These are phyloP conservation scores for Phtheirospermum japonicum DNA, from an alignment of 257 asterid species.

Conservation along the genomic window DNA sequence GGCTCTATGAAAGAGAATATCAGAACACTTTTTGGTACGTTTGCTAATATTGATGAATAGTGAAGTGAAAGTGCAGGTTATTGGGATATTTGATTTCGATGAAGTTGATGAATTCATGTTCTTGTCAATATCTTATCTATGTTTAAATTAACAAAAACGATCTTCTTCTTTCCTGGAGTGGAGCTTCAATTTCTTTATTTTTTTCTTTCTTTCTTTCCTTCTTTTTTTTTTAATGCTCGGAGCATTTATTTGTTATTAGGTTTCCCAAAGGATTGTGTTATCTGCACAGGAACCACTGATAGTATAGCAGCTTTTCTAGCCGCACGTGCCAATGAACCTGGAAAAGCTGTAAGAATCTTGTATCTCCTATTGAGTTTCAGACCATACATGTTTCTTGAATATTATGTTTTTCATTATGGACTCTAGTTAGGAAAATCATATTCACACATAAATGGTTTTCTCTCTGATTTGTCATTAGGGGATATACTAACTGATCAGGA, in stretches of 20 bases:
- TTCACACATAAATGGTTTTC: not conserved
- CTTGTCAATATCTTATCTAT: too few species aligned
- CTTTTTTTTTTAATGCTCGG: not conserved
- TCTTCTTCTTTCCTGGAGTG: too few species aligned
- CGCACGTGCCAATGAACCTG: constrained; percentile 80
- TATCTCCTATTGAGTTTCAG: too few species aligned
- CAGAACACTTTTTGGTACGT: not conserved
- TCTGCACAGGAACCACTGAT: constrained; percentile 95
- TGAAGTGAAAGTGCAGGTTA: constrained; percentile 6
- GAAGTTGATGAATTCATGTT: not conserved
- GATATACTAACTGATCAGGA: too few species aligned
- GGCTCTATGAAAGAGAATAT: not conserved
- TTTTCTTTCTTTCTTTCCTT: not conserved
- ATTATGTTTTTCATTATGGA: not conserved
- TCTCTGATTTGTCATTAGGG: not conserved
- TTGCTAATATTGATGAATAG: not conserved
- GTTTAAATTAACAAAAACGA: too few species aligned
- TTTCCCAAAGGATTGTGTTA: constrained; percentile 64
- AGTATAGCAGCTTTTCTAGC: constrained; percentile 96
- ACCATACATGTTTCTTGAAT: too few species aligned
- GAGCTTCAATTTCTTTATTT: too few species aligned
- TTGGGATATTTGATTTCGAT: not conserved
- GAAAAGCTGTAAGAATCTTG: constrained; percentile 69
- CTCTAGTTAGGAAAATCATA: not conserved
- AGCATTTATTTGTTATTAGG: constrained; percentile 41